Evolutionary conservation across 2,329 filamentous ascomycete species (phyloP).

Genomic region (Neonectria coccinea): DNA sequence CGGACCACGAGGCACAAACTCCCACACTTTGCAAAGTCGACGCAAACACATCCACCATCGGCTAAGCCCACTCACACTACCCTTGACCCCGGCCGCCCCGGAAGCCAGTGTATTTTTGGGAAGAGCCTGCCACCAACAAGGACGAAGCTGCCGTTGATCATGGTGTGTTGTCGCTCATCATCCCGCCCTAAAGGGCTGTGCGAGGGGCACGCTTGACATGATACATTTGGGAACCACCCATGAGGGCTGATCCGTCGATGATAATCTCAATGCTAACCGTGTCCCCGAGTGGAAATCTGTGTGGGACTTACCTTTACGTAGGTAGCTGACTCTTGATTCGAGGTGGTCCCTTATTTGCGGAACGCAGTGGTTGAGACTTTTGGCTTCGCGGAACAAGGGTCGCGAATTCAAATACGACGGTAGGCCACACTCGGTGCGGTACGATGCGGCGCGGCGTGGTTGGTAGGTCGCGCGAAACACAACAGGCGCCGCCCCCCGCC

Average conservation of each 20-base stretch:
- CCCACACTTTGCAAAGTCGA: not conserved
- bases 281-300: not conserved
- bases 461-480: not conserved
- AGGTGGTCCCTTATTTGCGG: constrained; percentile 1
- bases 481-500: too few species aligned
- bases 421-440: not conserved
- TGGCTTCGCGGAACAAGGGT: constrained; percentile 3
- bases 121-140: not conserved
- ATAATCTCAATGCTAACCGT: constrained; percentile 19
- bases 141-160: constrained; percentile 2
- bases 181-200: not conserved
- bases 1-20: constrained; percentile 13
- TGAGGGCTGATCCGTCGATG: constrained; percentile 21
- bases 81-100: constrained; percentile 20
- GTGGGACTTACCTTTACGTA: not conserved
- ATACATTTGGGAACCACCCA: not conserved
- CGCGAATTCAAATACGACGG: constrained; percentile 9
- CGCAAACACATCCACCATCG: not conserved
- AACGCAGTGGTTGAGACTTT: not conserved
- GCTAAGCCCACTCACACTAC: constrained; percentile 1
- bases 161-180: not conserved
- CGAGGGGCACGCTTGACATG: constrained; percentile 1
- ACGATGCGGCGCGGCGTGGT: not conserved
- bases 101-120: constrained; percentile 17
- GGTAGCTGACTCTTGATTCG: constrained; percentile 10